Evolutionary conservation across 306 rosid genomes (phyloP), one percentile per base, ranked within the genome.

Genomic region (Fragaria nilgerrensis): DNA sequence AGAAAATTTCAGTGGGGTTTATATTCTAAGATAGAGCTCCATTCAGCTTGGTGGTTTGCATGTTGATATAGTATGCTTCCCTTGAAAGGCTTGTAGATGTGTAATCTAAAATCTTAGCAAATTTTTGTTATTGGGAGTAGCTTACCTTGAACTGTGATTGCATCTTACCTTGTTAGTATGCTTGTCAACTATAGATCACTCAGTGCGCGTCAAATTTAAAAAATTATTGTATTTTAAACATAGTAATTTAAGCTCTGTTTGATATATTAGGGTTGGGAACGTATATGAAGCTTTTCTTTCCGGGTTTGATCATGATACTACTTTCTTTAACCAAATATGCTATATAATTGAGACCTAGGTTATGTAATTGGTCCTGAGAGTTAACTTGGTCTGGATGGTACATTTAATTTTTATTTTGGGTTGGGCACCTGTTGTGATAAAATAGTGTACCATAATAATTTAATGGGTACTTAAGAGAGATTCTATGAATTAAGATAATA

Each of bases 1-100:
- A 59, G 67, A 80, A 47, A 73, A 52, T 48, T 75, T 14, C 63
- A 65, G 68, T 23, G 47, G 63, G 47, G 63, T 84, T 81, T 69
- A 76, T 73, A 39, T 56, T 71, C 58, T 27, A 72, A 61, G 81
- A 58, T 16, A 32, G 47, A 36, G 27, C 70, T 17, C 37, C 25
- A 9, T 65, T 34, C 45, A 5, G 23, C 47, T 34, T 7, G 36
- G 19, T 65, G 70, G 25, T 17, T 36, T 65, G 25, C 68, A 34
- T 16, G n/a, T 36, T 66, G 7, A 11, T 66, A 41, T 41, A 41
- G 44, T 41, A 6, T 41, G 44, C 10, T 41, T 41, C 41, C 41
- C 41, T 37, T 37, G 41, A 41, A 41, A 41, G 44, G 44, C 44
- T 41, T 41, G 2, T 41, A 41, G 10, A 41, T 41, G 44, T 41